phyloP scores from a whole-genome alignment of 2,329 filamentous ascomycete genomes.

The Diaporthe citriasiana region DNA sequence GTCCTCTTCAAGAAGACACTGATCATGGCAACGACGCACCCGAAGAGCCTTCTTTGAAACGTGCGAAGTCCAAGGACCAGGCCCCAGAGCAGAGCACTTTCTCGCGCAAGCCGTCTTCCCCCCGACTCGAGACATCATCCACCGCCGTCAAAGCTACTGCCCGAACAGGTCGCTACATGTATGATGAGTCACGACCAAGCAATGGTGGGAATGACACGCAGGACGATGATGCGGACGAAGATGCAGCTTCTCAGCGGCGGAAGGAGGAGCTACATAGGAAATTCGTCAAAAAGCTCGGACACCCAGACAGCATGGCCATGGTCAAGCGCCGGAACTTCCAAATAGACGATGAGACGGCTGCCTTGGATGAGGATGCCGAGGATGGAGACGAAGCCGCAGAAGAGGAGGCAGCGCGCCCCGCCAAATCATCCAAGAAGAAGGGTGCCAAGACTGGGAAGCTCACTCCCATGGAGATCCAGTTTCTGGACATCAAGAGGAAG shows the following conservation, averaged over 20 bases:
- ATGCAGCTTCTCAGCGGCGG: conserved; percentile 62
- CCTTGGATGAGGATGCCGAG: conserved; percentile 62
- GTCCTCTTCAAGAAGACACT: conserved; percentile 63
- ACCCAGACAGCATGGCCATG: conserved; percentile 82
- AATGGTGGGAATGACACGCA: conserved; percentile 55
- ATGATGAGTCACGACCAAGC: conserved; percentile 60
- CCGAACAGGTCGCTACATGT: conserved; percentile 67
- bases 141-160: background rate
- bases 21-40: conserved; percentile 60
- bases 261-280: conserved; percentile 83
- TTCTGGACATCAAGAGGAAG: conserved; percentile 92
- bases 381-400: conserved; percentile 69
- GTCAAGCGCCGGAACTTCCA: conserved; percentile 72
- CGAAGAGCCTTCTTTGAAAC: conserved; percentile 58
- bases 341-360: conserved; percentile 66
- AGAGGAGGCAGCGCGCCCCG: conserved; percentile 62
- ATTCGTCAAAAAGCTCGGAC: conserved; percentile 92
- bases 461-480: conserved; percentile 94
- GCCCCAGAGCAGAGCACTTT: conserved; percentile 55
- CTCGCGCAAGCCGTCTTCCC: conserved; percentile 56
- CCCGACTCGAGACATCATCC: conserved; percentile 42
- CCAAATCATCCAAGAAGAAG: conserved; percentile 73
- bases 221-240: conserved; percentile 56
- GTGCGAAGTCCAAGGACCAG: conserved; percentile 57
- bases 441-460: conserved; percentile 80